A percentile compares a stretch with the other conserved stretches of the same genome.
Conservation (phyloP, 371 early-diverging fungal genomes). For the Saksenaea oblongispora region DNA sequence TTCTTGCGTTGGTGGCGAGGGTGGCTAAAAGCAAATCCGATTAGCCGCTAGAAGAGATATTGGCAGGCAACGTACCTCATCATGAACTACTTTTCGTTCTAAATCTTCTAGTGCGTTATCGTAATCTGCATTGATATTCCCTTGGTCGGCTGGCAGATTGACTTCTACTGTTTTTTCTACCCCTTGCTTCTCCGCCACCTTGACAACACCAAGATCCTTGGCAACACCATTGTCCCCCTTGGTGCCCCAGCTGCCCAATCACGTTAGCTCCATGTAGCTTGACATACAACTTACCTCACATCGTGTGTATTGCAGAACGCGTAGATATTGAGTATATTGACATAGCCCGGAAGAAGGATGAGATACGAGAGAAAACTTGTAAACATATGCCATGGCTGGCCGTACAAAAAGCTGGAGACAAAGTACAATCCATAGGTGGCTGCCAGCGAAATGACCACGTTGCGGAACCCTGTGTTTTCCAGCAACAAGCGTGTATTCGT, state of each 20-base stretch:
- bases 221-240: conserved; percentile 78
- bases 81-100: conserved; percentile 31
- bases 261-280: background rate
- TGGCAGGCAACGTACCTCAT: conserved; percentile 20
- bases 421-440: conserved; percentile 72
- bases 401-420: conserved; percentile 57
- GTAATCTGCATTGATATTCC: conserved; percentile 70
- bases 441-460: conserved; percentile 55
- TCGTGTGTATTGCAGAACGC: conserved; percentile 77
- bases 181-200: conserved; percentile 52
- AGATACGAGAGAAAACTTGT: conserved; percentile 66
- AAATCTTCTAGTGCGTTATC: conserved; percentile 65
- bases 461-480: conserved; percentile 52
- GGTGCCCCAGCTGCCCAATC: conserved; percentile 82
- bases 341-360: conserved; percentile 61
- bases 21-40: conserved; percentile 26
- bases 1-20: conserved; percentile 64
- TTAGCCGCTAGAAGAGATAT: background rate
- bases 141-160: conserved; percentile 6
- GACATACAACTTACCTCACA: conserved; percentile 49
- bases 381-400: conserved; percentile 72
- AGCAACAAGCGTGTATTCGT: conserved; percentile 29
- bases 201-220: conserved; percentile 65
- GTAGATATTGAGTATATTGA: conserved; percentile 69
- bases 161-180: conserved; percentile 3